Evolutionary conservation across 805 yeast genomes (phyloP).

Genomic region (Candida anglica): DNA sequence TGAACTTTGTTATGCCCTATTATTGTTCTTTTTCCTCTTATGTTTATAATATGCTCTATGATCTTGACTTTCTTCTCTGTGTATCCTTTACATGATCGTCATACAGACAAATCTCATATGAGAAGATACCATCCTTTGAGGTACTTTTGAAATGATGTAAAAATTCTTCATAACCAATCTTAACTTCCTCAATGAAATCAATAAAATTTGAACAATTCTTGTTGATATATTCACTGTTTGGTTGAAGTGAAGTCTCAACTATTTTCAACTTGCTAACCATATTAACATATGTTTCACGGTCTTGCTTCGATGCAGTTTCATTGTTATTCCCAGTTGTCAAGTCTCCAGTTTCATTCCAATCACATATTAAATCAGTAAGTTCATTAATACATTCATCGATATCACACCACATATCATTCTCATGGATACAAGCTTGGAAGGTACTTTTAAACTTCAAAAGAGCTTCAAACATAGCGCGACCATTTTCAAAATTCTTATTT

Average conservation of each 20-base stretch:
- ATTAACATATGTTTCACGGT: not conserved
- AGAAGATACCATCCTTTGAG: slow-evolving; percentile 4
- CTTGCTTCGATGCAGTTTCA: not conserved
- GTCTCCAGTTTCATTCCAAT: slow-evolving; percentile 5
- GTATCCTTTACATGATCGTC: slow-evolving; percentile 13
- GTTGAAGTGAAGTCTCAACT: slow-evolving; percentile 6
- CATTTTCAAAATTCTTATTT: slow-evolving; percentile 10
- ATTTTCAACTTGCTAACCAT: not conserved
- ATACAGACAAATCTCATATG: slow-evolving; percentile 12
- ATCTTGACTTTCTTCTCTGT: no score
- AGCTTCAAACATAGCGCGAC: slow-evolving; percentile 12
- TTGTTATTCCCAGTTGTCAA: not conserved
- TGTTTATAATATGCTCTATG: no score
- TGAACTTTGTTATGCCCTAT: no score
- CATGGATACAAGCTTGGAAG: slow-evolving; percentile 5
- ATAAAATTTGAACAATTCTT: slow-evolving; percentile 8
- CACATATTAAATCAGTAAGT: slow-evolving; percentile 7
- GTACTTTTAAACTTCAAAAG: slow-evolving; percentile 7
- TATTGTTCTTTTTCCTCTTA: no score
- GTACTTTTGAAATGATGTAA: slow-evolving; percentile 4
- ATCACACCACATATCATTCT: slow-evolving; percentile 2
- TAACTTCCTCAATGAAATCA: slow-evolving; percentile 7
- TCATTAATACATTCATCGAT: slow-evolving; percentile 4
- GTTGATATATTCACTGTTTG: slow-evolving; percentile 6
- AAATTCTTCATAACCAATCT: slow-evolving; percentile 8